These are phyloP conservation scores for Saccharomyces eubayanus DNA, from an alignment of 805 yeast genomes.

Conservation along the genomic window DNA sequence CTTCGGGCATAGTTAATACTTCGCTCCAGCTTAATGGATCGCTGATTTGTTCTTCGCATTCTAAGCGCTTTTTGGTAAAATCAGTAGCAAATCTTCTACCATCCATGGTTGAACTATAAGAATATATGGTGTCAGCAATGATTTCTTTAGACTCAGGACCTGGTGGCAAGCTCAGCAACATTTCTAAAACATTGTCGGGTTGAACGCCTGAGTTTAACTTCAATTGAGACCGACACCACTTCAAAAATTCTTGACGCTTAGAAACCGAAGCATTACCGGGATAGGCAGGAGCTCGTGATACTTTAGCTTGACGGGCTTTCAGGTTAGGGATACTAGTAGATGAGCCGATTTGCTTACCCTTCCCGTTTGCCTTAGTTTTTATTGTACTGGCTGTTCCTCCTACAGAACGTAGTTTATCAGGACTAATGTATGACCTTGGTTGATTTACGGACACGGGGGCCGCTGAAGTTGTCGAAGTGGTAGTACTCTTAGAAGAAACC, in stretches of 20 bases:
- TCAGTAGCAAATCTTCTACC: slow-evolving; percentile 92
- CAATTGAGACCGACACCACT: slow-evolving; percentile 66
- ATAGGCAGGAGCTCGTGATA: slow-evolving; percentile 15
- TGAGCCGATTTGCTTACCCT: slow-evolving; percentile 20
- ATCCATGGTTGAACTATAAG: slow-evolving; percentile 83
- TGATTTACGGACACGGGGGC: background rate
- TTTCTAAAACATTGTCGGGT: slow-evolving; percentile 66
- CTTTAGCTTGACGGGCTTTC: slow-evolving; percentile 7
- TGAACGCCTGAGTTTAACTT: slow-evolving; percentile 67
- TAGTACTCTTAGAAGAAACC: slow-evolving; percentile 17
- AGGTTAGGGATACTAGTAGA: slow-evolving; percentile 25
- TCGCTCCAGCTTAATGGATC: slow-evolving; percentile 64
- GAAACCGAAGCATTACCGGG: slow-evolving; percentile 33
- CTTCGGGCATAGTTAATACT: slow-evolving; percentile 44
- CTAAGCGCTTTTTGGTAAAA: slow-evolving; percentile 67
- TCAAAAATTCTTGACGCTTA: slow-evolving; percentile 52
- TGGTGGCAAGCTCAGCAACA: slow-evolving; percentile 74
- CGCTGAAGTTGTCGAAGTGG: background rate
- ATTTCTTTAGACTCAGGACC: slow-evolving; percentile 69
- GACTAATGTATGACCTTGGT: slow-evolving; percentile 21
- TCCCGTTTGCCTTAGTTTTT: slow-evolving; percentile 8
- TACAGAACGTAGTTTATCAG: slow-evolving; percentile 31
- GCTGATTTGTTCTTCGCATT: slow-evolving; percentile 49
- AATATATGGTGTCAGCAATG: slow-evolving; percentile 85
- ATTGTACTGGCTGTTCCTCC: slow-evolving; percentile 17